Conservation (phyloP, 495 filamentous ascomycete species). For the Mytilinidion resinicola region DNA sequence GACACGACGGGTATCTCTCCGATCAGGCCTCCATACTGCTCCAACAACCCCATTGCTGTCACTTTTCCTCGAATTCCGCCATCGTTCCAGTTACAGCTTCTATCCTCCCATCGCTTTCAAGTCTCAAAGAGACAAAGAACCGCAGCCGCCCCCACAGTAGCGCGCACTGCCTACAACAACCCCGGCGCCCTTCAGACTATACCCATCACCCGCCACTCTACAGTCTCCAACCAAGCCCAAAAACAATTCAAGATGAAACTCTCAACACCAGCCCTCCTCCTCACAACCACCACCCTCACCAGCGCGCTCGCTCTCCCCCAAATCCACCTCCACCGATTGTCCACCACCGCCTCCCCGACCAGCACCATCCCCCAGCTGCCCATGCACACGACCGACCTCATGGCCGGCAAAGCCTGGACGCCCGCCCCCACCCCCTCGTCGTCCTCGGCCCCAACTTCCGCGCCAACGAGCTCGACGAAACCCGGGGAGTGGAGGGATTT, state of each 20-base stretch:
- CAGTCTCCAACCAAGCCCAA: neutral
- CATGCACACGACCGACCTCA: neutral
- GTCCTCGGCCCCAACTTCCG: no score
- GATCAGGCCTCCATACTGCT: no score
- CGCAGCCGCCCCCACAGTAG: neutral
- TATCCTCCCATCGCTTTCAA: no score
- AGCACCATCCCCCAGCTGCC: neutral
- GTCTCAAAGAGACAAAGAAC: no score
- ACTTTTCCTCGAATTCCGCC: neutral
- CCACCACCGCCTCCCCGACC: neutral
- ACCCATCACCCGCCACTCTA: neutral
- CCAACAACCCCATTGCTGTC: neutral
- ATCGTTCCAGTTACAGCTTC: no score
- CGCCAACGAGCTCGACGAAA: no score
- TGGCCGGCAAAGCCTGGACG: neutral
- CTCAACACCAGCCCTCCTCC: neutral
- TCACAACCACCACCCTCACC: neutral
- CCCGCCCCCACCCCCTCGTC: slow-evolving; percentile 3
- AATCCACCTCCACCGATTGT: neutral
- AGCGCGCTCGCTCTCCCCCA: neutral
- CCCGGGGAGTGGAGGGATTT: no score
- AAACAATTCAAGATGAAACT: neutral
- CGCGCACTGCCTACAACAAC: neutral
- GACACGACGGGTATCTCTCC: no score
- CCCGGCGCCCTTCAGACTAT: neutral